phyloP scores from a whole-genome alignment of 139 green algal species.

The Micromonas pusilla region DNA sequence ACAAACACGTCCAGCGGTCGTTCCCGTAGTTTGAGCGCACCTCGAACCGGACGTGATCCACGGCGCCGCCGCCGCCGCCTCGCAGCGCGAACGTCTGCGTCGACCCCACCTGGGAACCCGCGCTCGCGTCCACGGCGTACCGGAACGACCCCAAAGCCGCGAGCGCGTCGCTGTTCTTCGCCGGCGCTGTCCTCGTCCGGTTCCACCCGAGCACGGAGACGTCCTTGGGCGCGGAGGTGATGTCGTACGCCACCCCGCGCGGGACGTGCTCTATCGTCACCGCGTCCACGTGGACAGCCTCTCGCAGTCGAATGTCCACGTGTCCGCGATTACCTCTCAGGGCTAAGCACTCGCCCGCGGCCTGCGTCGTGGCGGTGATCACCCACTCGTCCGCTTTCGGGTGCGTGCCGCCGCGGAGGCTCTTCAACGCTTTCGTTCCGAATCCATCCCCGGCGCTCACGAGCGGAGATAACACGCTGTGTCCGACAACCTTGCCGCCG shows the following conservation, averaged over 20 bases:
- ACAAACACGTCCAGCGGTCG: slow-evolving; percentile 14
- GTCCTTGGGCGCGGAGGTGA: background rate
- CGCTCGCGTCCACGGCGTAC: background rate
- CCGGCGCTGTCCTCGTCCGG: background rate
- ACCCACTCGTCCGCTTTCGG: slow-evolving; percentile 19
- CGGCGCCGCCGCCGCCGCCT: background rate
- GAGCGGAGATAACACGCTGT: background rate
- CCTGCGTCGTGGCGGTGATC: background rate
- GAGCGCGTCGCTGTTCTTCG: background rate
- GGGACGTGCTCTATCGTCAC: slow-evolving; percentile 17
- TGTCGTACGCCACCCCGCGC: slow-evolving; percentile 7
- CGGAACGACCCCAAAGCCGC: background rate
- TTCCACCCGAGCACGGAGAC: slow-evolving; percentile 19
- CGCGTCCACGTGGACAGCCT: slow-evolving; percentile 4
- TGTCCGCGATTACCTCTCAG: background rate
- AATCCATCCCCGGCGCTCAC: background rate
- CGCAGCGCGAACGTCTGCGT: slow-evolving; percentile 8
- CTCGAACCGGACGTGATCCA: slow-evolving; percentile 13
- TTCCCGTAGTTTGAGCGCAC: slow-evolving; percentile 13
- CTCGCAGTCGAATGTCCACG: slow-evolving; percentile 10
- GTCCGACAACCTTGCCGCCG: slow-evolving; percentile 15
- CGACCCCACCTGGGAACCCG: background rate
- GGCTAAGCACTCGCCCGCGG: slow-evolving; percentile 13
- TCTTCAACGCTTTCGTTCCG: background rate
- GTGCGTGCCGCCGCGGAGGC: slow-evolving; percentile 4